Evolutionary conservation across 148 eudicot species (phyloP).

Genomic region (Camellia lanceoleosa): DNA sequence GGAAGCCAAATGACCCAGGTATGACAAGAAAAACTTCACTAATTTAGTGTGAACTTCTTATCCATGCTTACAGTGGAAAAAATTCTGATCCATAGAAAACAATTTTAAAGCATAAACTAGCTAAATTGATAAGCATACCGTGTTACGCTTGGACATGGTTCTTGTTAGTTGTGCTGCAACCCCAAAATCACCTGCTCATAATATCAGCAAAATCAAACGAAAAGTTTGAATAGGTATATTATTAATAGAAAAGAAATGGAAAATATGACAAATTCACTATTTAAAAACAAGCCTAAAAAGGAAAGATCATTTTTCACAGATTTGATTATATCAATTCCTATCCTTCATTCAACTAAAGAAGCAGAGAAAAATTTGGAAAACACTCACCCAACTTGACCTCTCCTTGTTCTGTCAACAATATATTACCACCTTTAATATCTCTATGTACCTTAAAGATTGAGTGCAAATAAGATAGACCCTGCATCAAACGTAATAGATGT

Average conservation of each 20-base stretch:
- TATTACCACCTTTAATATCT: conserved; percentile 97
- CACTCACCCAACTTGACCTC: conserved; percentile 94
- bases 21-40: conserved; percentile 1
- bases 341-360: background rate
- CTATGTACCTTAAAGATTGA: conserved; percentile 96
- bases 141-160: conserved; percentile 99
- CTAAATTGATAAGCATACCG: conserved; percentile 43
- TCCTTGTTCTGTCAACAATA: conserved; percentile 97
- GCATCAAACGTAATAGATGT: conserved; percentile 23
- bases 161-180: conserved; percentile 98
- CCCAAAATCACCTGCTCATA: conserved; percentile 88
- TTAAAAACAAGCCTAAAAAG: conserved; percentile 15
- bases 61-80: background rate
- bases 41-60: background rate
- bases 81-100: background rate
- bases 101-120: background rate
- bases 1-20: background rate
- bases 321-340: background rate
- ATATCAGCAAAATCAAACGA: conserved; percentile 6
- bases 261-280: background rate
- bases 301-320: background rate
- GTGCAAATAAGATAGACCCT: conserved; percentile 97
- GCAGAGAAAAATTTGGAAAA: conserved; percentile 6
- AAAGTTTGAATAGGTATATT: background rate
- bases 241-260: conserved; percentile 15